A percentile compares a stretch with the other conserved stretches of the same genome.
Conservation (phyloP, 768 basidiomycete genomes). For the Naganishia onofrii region DNA sequence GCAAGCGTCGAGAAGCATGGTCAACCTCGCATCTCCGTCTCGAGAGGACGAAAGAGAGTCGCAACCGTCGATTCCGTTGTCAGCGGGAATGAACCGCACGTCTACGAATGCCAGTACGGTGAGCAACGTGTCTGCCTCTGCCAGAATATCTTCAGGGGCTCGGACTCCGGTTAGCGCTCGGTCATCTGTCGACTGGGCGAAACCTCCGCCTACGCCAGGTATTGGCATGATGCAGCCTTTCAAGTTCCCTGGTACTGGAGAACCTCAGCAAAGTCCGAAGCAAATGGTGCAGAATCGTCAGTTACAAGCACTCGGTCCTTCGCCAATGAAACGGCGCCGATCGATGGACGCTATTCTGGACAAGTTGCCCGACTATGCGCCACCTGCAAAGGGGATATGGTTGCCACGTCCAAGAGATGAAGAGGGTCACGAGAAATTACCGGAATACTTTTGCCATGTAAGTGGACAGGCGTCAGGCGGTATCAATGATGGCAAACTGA, state of each 20-base stretch:
- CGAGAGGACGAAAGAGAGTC: neutral
- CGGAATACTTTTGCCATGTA: constrained; percentile 71
- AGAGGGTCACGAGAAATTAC: constrained; percentile 77
- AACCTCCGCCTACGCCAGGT: constrained; percentile 47
- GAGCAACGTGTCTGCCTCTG: constrained; percentile 22
- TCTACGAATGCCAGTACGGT: constrained; percentile 5
- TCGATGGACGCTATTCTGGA: constrained; percentile 53
- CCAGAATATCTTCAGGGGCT: constrained; percentile 35
- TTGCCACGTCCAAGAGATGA: constrained; percentile 58
- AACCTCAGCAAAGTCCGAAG: constrained; percentile 23
- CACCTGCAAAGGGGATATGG: constrained; percentile 46
- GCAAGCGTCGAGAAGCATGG: constrained; percentile 42
- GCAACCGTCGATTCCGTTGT: neutral
- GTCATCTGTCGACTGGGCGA: constrained; percentile 39
- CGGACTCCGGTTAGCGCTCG: constrained; percentile 29
- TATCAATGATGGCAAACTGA: neutral
- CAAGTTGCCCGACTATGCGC: constrained; percentile 53
- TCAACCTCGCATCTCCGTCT: constrained; percentile 35
- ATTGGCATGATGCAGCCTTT: constrained; percentile 33
- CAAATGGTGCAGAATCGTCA: constrained; percentile 1
- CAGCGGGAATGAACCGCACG: constrained; percentile 20
- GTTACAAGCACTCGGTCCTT: constrained; percentile 24
- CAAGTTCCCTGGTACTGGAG: constrained; percentile 4
- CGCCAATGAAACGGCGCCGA: constrained; percentile 46
- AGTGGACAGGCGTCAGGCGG: constrained; percentile 22